Conservation (phyloP, 129 eudicot genomes). For the Scalesia atractyloides region DNA sequence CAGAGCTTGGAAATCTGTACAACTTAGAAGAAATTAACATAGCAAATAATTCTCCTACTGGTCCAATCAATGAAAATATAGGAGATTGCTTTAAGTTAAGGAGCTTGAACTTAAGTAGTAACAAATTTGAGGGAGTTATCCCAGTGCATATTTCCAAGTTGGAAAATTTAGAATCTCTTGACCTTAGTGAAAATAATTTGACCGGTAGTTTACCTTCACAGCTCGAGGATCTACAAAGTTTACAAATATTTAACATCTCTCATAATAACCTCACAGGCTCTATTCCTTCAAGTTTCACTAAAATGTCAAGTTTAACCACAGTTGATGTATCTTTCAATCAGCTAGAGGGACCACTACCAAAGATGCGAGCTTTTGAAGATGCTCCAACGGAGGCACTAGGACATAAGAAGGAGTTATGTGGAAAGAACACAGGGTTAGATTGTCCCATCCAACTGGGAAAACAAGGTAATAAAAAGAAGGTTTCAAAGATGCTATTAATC, state of each 20-base stretch:
- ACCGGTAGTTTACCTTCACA: constrained; percentile 30
- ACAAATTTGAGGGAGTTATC: constrained; percentile 24
- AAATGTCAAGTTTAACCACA: constrained; percentile 24
- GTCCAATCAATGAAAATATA: constrained; percentile 32
- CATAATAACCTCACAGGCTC: constrained; percentile 39
- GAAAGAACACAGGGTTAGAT: constrained; percentile 35
- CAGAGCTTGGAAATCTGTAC: constrained; percentile 22
- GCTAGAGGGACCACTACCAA: constrained; percentile 35
- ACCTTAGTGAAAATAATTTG: constrained; percentile 40
- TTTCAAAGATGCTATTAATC: background rate
- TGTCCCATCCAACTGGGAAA: constrained; percentile 18
- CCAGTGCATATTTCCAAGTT: constrained; percentile 33
- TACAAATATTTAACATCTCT: constrained; percentile 39
- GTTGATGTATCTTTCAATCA: constrained; percentile 37
- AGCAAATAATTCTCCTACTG: constrained; percentile 32
- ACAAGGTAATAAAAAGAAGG: background rate
- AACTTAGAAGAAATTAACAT: constrained; percentile 28
- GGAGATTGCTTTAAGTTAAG: constrained; percentile 27
- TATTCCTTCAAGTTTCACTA: constrained; percentile 30
- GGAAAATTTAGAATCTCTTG: background rate
- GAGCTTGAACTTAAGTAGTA: constrained; percentile 39
- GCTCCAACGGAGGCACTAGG: constrained; percentile 28
- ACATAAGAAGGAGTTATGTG: constrained; percentile 41
- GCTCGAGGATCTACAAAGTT: background rate
- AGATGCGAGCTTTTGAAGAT: constrained; percentile 26